A percentile compares a stretch with the other conserved stretches of the same genome.
Evolutionary conservation across 1,284 basidiomycete species (phyloP).

Genomic region (Malassezia brasiliensis): DNA sequence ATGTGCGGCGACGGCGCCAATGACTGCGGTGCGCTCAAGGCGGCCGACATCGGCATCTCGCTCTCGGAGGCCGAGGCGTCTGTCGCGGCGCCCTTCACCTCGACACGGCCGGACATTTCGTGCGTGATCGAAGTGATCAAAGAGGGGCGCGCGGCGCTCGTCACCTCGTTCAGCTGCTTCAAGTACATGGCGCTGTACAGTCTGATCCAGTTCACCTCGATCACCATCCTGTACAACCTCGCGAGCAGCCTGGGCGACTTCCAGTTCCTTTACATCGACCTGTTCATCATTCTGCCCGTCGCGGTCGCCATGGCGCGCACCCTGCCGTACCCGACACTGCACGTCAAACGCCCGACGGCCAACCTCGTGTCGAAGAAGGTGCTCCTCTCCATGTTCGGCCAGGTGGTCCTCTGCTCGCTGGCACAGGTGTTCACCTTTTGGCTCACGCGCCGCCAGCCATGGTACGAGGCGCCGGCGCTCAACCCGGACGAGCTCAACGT

Average conservation of each 20-base stretch:
- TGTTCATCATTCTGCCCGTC: slow-evolving; percentile 93
- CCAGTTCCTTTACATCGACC: slow-evolving; percentile 91
- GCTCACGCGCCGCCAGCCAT: slow-evolving; percentile 74
- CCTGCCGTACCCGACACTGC: slow-evolving; percentile 66
- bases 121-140: slow-evolving; percentile 95
- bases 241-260: slow-evolving; percentile 94
- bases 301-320: slow-evolving; percentile 92
- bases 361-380: slow-evolving; percentile 95
- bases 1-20: slow-evolving; percentile 99
- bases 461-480: slow-evolving; percentile 61
- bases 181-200: slow-evolving; percentile 66
- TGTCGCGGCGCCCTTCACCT: slow-evolving; percentile 97
- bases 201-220: slow-evolving; percentile 56
- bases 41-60: slow-evolving; percentile 93
- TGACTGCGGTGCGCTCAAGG: slow-evolving; percentile 95
- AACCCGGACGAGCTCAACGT: slow-evolving; percentile 71
- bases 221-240: slow-evolving; percentile 88
- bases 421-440: slow-evolving; percentile 80
- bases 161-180: slow-evolving; percentile 98
- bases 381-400: slow-evolving; percentile 81
- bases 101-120: slow-evolving; percentile 82
- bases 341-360: slow-evolving; percentile 85
- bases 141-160: slow-evolving; percentile 75
- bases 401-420: slow-evolving; percentile 74
- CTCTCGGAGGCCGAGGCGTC: slow-evolving; percentile 95